Percentiles rank a stretch among this genome's conserved stretches.
Evolutionary conservation across 2,329 filamentous ascomycete genomes (phyloP).

Genomic region (Arachnomyces sp.): DNA sequence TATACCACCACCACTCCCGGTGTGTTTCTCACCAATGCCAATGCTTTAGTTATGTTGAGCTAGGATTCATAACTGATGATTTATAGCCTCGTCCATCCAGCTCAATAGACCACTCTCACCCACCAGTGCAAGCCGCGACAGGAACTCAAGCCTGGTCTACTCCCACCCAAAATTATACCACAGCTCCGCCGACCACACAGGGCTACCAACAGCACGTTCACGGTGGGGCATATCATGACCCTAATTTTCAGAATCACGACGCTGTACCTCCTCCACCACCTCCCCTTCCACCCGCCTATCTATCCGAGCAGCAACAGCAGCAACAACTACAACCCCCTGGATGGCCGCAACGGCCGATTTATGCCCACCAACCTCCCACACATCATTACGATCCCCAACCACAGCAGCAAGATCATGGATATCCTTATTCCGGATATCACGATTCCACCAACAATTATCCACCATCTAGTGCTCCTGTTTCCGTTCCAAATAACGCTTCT

Average conservation of each 20-base stretch:
- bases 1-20: constrained; percentile 29
- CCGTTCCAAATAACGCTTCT: constrained; percentile 7
- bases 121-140: constrained; percentile 14
- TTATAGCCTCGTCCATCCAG: constrained; percentile 31
- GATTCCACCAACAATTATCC: constrained; percentile 9
- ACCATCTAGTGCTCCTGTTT: constrained; percentile 16
- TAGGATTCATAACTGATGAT: neutral
- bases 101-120: constrained; percentile 19
- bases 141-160: constrained; percentile 6
- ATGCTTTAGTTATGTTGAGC: neutral
- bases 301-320: constrained; percentile 22
- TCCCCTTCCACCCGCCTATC: constrained; percentile 34
- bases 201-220: constrained; percentile 15
- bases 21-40: constrained; percentile 13
- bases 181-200: constrained; percentile 1
- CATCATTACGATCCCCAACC: constrained; percentile 24
- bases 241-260: constrained; percentile 14
- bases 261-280: constrained; percentile 32
- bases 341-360: constrained; percentile 20
- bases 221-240: constrained; percentile 18
- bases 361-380: constrained; percentile 22
- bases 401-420: constrained; percentile 11
- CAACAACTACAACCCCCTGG: constrained; percentile 20
- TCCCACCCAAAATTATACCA: constrained; percentile 10
- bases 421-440: constrained; percentile 9